phyloP scores from a whole-genome alignment of 208 protist species.

The Crithidia brevicula region DNA sequence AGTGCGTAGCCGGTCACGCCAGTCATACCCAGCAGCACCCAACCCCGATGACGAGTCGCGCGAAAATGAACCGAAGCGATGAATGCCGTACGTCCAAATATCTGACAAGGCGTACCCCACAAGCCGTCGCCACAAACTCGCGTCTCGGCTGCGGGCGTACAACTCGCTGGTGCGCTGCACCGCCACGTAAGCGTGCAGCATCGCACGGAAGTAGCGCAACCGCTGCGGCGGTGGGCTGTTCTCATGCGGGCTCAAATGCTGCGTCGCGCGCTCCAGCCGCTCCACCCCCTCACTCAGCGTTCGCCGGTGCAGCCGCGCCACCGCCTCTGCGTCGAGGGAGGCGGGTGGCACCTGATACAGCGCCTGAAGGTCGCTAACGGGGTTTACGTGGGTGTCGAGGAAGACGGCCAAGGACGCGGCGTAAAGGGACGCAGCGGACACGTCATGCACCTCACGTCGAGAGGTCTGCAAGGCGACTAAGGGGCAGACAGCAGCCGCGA shows the following conservation, averaged over 20 bases:
- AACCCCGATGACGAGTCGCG: not conserved
- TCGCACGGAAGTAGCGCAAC: slow-evolving; percentile 49
- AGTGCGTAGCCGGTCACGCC: slow-evolving; percentile 35
- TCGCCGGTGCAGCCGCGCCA: slow-evolving; percentile 55
- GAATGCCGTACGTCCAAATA: slow-evolving; percentile 54
- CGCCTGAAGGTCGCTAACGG: slow-evolving; percentile 68
- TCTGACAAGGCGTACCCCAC: slow-evolving; percentile 58
- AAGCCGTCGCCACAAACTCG: slow-evolving; percentile 46
- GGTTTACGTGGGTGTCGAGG: slow-evolving; percentile 56
- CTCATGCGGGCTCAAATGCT: slow-evolving; percentile 36
- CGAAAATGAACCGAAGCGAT: slow-evolving; percentile 22
- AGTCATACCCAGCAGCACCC: slow-evolving; percentile 1
- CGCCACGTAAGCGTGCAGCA: slow-evolving; percentile 59
- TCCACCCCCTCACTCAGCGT: slow-evolving; percentile 71
- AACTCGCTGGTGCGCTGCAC: slow-evolving; percentile 54
- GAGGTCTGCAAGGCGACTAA: slow-evolving; percentile 32
- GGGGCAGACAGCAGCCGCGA: slow-evolving; percentile 7
- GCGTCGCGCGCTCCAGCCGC: slow-evolving; percentile 67
- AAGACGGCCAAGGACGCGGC: slow-evolving; percentile 36
- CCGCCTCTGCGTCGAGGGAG: slow-evolving; percentile 41
- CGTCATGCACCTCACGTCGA: not conserved
- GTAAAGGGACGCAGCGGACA: not conserved
- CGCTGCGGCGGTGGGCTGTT: slow-evolving; percentile 31
- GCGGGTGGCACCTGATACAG: slow-evolving; percentile 59
- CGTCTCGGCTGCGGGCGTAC: slow-evolving; percentile 72